A percentile compares a stretch with the other conserved stretches of the same genome.
These are phyloP conservation scores for Calocera viscosa DNA, from an alignment of 768 basidiomycete genomes.

Conservation along the genomic window DNA sequence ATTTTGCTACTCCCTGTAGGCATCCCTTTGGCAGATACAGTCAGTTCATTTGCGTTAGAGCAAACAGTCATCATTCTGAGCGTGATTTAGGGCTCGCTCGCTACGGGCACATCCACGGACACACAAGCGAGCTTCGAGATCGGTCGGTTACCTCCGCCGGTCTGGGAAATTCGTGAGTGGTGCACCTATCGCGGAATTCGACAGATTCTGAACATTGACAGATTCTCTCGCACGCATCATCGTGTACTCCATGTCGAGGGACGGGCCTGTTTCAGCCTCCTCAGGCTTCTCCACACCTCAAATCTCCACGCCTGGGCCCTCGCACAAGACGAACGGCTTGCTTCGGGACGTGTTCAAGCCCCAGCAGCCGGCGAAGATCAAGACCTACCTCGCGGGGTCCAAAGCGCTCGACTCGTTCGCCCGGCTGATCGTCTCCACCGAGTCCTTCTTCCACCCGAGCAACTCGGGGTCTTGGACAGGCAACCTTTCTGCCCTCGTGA, in stretches of 20 bases:
- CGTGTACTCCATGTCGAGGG: slow-evolving; percentile 70
- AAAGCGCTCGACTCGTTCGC: slow-evolving; percentile 77
- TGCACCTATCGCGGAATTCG: slow-evolving; percentile 1
- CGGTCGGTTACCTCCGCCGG: slow-evolving; percentile 53
- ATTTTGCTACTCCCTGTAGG: slow-evolving; percentile 31
- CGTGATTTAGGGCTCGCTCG: slow-evolving; percentile 41
- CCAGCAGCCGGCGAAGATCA: slow-evolving; percentile 25
- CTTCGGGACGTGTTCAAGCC: neutral
- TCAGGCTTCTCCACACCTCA: neutral
- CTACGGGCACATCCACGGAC: slow-evolving; percentile 66
- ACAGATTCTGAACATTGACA: slow-evolving; percentile 23
- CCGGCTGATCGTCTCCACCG: slow-evolving; percentile 71
- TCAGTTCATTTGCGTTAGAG: neutral
- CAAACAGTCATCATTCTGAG: neutral
- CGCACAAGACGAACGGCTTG: neutral
- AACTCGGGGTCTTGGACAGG: slow-evolving; percentile 75
- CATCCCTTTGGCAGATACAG: slow-evolving; percentile 54
- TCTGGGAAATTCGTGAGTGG: slow-evolving; percentile 57
- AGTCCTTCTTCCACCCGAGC: slow-evolving; percentile 83
- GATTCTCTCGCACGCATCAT: slow-evolving; percentile 74
- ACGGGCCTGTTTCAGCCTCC: slow-evolving; percentile 19
- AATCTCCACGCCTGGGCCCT: neutral
- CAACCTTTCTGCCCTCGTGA: slow-evolving; percentile 76
- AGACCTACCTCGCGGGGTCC: slow-evolving; percentile 65
- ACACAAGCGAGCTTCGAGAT: slow-evolving; percentile 61